Base-by-base conservation (phyloP, 2,329 filamentous ascomycete genomes). In the Colletotrichum orchidophilum region DNA sequence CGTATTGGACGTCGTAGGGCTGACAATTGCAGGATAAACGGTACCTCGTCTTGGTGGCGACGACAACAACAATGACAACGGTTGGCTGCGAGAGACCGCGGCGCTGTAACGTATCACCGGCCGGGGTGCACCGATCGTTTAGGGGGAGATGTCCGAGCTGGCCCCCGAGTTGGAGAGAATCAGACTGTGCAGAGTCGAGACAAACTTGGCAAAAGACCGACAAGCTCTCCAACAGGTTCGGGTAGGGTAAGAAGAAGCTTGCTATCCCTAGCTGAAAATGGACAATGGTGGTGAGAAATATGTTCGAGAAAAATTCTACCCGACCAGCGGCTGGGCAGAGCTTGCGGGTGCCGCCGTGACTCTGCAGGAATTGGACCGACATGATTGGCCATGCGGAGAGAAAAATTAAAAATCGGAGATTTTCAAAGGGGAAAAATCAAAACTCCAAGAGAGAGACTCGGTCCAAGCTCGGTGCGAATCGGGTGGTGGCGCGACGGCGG, bases 281-380 rank as follows among this genome's bases (percentile, higher is more conserved):
- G 31, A 52, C 26, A 39, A 26, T 33, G 39, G 27, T 53, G 35
- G 39, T 46, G 39, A 46, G 26, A 21, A 52, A 54, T 31, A 27
- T 61, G 42, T 72, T 69, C 65, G 59, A 72, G 66, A 65, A 59
- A 62, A 63, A 53, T 53, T 72, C 65, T 61, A 63, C 59, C 39
- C 27, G 58, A 8, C 50, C 31, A 39, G 39, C 54, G 24, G 26
- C 63, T 31, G 42, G 66, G 64, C 31, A 66, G 33, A 46, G 55
- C 49, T 57, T 63, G 58, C 26, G 46, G 5, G 18, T 59, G 54
- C 24, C 65, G 54, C 24, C 65, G 50, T 63, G 27, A 26, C 18
- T 49, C 12, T 35, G 39, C 42, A 65, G 60, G 18, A 33, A 24
- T 59, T 35, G 35, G 8, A 24, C 12, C 26, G 12, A 15, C 50